Evolutionary conservation across 768 basidiomycete genomes (phyloP).

Genomic region (Agaricus subrufescens): DNA sequence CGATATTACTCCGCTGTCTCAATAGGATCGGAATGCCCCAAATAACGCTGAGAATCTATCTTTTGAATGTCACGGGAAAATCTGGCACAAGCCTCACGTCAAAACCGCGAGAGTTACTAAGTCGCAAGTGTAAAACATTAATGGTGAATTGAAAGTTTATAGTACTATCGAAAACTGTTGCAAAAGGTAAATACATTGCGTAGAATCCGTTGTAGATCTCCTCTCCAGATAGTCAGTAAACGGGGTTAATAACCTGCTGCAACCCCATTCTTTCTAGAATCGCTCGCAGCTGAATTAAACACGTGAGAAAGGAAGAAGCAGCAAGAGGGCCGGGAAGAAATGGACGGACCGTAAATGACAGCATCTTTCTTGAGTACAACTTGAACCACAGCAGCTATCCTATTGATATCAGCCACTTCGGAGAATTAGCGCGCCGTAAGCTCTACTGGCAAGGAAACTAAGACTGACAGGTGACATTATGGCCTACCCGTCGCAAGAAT

Average conservation of each 20-base stretch:
- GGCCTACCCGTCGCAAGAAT: slow-evolving; percentile 56
- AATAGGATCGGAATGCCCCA: neutral
- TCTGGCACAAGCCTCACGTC: neutral
- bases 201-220: neutral
- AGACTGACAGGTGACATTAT: slow-evolving; percentile 60
- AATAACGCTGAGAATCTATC: neutral
- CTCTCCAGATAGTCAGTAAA: neutral
- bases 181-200: neutral
- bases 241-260: slow-evolving; percentile 12
- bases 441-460: neutral
- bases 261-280: slow-evolving; percentile 15
- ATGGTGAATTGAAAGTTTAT: too few species aligned
- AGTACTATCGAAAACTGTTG: neutral
- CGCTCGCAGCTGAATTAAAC: slow-evolving; percentile 9
- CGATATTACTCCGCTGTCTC: slow-evolving; percentile 4
- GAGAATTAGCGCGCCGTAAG: slow-evolving; percentile 1
- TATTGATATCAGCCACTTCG: slow-evolving; percentile 59
- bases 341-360: slow-evolving; percentile 46
- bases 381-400: slow-evolving; percentile 77
- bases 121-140: too few species aligned
- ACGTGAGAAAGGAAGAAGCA: neutral
- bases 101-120: neutral
- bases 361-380: slow-evolving; percentile 50
- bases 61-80: slow-evolving; percentile 5
- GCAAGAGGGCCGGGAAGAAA: neutral